Percentiles rank a stretch among this genome's conserved stretches.
Conservation (phyloP, 768 basidiomycete genomes). For the Termitomyces sp. region DNA sequence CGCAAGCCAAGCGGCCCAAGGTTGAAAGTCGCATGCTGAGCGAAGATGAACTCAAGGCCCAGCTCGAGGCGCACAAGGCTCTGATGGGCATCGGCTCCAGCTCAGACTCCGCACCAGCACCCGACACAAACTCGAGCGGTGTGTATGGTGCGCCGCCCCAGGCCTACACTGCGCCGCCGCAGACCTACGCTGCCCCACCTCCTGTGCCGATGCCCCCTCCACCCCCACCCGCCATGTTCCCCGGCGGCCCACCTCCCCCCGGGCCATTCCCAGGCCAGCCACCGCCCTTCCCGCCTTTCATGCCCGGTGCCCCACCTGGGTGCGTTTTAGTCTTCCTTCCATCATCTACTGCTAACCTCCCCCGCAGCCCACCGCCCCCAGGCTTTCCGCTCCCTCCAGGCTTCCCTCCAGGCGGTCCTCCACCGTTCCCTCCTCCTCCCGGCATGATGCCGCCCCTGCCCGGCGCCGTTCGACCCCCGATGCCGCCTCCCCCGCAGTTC, state of each 20-base stretch:
- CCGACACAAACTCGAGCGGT: conserved; percentile 43
- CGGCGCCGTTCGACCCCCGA: conserved; percentile 6
- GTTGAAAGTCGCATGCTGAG: conserved; percentile 72
- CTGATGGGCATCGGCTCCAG: conserved; percentile 71
- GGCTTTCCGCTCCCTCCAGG: conserved; percentile 53
- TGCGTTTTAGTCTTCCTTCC: conserved; percentile 27
- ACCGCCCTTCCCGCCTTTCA: conserved; percentile 53
- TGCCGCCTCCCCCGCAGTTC: conserved; percentile 35
- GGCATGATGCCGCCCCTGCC: conserved; percentile 12
- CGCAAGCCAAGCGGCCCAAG: conserved; percentile 78
- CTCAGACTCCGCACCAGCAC: conserved; percentile 31
- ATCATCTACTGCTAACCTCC: conserved; percentile 9
- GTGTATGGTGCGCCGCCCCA: conserved; percentile 78
- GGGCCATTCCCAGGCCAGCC: conserved; percentile 39
- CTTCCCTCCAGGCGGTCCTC: conserved; percentile 28
- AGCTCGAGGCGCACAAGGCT: conserved; percentile 86
- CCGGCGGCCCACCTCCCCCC: conserved; percentile 37
- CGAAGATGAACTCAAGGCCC: conserved; percentile 80
- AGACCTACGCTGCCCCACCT: conserved; percentile 29
- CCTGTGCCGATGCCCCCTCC: conserved; percentile 21
- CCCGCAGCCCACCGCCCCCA: conserved; percentile 44
- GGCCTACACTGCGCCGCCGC: conserved; percentile 60
- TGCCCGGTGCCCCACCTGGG: conserved; percentile 39
- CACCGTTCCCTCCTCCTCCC: conserved; percentile 28
- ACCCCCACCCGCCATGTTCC: conserved; percentile 40